phyloP scores from a whole-genome alignment of 495 filamentous ascomycete genomes.

The Alectoria sarmentosa region DNA sequence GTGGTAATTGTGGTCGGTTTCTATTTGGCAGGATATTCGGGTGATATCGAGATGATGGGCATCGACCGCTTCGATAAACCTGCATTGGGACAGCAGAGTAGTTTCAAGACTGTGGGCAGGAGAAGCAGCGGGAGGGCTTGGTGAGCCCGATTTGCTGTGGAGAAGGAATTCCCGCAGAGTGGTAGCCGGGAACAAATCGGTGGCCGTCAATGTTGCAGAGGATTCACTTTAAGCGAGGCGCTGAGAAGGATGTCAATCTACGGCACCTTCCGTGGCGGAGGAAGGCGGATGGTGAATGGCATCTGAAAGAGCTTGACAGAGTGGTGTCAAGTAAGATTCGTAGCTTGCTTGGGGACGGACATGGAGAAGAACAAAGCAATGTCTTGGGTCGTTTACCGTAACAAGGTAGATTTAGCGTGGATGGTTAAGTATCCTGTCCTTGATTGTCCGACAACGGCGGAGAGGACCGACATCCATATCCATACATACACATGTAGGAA shows the following conservation, averaged over 20 bases:
- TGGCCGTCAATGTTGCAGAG: background rate
- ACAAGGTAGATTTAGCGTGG: too few relatives aligned
- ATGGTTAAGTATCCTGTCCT: too few relatives aligned
- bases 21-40: slow-evolving; percentile 69
- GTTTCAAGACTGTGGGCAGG: slow-evolving; percentile 47
- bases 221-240: slow-evolving; percentile 7
- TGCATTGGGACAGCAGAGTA: slow-evolving; percentile 44
- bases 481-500: too few relatives aligned
- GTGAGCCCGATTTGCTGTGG: background rate
- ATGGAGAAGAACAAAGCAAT: too few relatives aligned
- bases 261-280: background rate
- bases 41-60: slow-evolving; percentile 52
- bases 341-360: too few relatives aligned
- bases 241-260: background rate
- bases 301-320: background rate
- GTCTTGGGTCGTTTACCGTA: too few relatives aligned
- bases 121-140: slow-evolving; percentile 22
- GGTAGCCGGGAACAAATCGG: too few relatives aligned
- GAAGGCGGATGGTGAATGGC: background rate
- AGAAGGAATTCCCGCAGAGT: too few relatives aligned
- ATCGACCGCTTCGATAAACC: slow-evolving; percentile 66
- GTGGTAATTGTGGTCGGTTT: slow-evolving; percentile 88
- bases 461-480: too few relatives aligned
- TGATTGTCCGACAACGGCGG: too few relatives aligned
- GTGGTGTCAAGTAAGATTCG: too few relatives aligned